A percentile compares a stretch with the other conserved stretches of the same genome.
Conservation (phyloP, 495 filamentous ascomycete species). For the Stereocaulon alpinum region DNA sequence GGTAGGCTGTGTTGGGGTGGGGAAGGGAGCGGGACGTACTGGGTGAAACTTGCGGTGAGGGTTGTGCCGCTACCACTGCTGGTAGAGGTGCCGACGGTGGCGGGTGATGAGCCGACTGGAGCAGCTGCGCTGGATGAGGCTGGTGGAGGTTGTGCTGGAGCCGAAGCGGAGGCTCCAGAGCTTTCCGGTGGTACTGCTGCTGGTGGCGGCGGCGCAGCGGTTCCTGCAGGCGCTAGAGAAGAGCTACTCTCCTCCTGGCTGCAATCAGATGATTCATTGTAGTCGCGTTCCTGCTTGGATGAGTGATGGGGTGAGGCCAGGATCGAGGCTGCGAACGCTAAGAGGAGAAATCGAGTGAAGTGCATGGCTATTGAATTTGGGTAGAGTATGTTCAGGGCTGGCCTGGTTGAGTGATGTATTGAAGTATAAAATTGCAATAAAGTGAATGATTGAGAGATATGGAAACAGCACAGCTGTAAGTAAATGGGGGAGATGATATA, state of each 20-base stretch:
- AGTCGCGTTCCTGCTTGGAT: not conserved
- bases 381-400: not conserved
- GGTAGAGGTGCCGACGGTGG: not conserved
- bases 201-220: not conserved
- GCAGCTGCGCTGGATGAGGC: not conserved
- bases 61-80: not conserved
- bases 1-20: not conserved
- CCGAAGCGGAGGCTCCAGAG: not conserved
- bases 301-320: constrained; percentile 1
- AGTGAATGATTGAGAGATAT: not conserved
- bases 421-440: not conserved
- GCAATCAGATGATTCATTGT: not conserved
- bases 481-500: constrained; percentile 9
- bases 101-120: not conserved
- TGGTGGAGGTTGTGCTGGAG: not conserved
- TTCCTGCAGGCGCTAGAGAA: not conserved
- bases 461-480: constrained; percentile 7
- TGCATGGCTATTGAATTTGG: not conserved
- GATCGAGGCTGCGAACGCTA: not conserved
- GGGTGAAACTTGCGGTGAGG: constrained; percentile 4
- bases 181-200: not conserved
- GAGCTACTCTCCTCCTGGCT: not conserved
- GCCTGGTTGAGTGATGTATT: not conserved
- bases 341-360: not conserved
- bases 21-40: not conserved